Evolutionary conservation across 768 basidiomycete species (phyloP).

Genomic region (Collybiopsis confluens): DNA sequence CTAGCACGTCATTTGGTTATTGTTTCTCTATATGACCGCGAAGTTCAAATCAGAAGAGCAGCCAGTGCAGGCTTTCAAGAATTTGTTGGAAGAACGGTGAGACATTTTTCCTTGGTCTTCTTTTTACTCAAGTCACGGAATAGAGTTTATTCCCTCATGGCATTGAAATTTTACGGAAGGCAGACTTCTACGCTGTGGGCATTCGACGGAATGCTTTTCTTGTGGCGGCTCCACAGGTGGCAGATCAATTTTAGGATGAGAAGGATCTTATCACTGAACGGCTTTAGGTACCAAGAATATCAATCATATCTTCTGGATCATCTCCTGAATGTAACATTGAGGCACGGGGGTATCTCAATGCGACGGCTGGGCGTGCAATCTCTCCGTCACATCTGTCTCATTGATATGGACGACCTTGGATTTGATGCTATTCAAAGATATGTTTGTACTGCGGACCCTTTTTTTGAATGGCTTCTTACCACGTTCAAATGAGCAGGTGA

Average conservation of each 20-base stretch:
- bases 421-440: slow-evolving; percentile 43
- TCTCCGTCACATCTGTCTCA: slow-evolving; percentile 59
- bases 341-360: slow-evolving; percentile 89
- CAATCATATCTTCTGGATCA: slow-evolving; percentile 65
- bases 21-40: slow-evolving; percentile 86
- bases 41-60: slow-evolving; percentile 90
- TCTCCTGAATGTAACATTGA: slow-evolving; percentile 64
- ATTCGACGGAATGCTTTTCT: slow-evolving; percentile 80
- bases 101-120: slow-evolving; percentile 17
- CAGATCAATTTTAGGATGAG: slow-evolving; percentile 34
- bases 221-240: slow-evolving; percentile 81
- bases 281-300: slow-evolving; percentile 72
- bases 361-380: slow-evolving; percentile 75
- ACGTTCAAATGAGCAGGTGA: slow-evolving; percentile 35
- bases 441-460: slow-evolving; percentile 42
- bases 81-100: slow-evolving; percentile 88
- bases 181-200: slow-evolving; percentile 94
- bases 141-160: slow-evolving; percentile 91
- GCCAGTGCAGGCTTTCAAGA: slow-evolving; percentile 98
- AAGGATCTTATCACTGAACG: not conserved
- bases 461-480: not conserved
- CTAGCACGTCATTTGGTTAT: slow-evolving; percentile 73
- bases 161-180: slow-evolving; percentile 86
- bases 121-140: slow-evolving; percentile 13
- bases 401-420: slow-evolving; percentile 52